A percentile compares a stretch with the other conserved stretches of the same genome.
Evolutionary conservation across 2,329 filamentous ascomycete species (phyloP).

Genomic region (Thielaviopsis punctulata): DNA sequence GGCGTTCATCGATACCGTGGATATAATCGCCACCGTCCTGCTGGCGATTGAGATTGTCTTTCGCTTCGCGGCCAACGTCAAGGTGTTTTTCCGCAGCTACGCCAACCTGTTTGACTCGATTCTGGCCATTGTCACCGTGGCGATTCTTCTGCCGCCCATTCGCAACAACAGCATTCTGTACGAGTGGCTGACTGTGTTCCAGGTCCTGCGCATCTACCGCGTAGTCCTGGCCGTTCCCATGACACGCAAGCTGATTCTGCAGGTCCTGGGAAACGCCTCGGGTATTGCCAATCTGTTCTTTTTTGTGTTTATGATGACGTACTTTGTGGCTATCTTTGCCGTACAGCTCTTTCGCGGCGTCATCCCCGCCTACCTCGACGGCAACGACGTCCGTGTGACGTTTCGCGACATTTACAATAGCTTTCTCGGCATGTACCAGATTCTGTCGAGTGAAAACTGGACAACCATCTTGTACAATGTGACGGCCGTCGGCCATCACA

Average conservation of each 20-base stretch:
- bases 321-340: conserved; percentile 83
- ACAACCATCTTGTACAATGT: conserved; percentile 72
- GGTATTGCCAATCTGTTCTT: conserved; percentile 91
- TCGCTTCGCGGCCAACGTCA: conserved; percentile 64
- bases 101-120: conserved; percentile 66
- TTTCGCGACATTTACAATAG: conserved; percentile 90
- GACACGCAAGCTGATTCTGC: conserved; percentile 68
- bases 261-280: conserved; percentile 77
- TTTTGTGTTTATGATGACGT: conserved; percentile 92
- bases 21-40: conserved; percentile 59
- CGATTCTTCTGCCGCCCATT: conserved; percentile 76
- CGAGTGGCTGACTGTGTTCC: conserved; percentile 80
- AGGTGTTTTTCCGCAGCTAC: conserved; percentile 55
- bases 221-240: conserved; percentile 79
- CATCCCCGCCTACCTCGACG: conserved; percentile 48
- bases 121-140: conserved; percentile 62
- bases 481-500: conserved; percentile 47
- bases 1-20: conserved; percentile 51
- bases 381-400: conserved; percentile 48
- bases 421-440: conserved; percentile 94
- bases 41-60: conserved; percentile 70
- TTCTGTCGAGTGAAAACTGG: conserved; percentile 94
- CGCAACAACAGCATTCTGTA: conserved; percentile 55
- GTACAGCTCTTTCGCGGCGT: conserved; percentile 84
- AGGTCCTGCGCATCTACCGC: conserved; percentile 81